Evolutionary conservation across 2,329 filamentous ascomycete genomes (phyloP).

Genomic region (Gremmenia infestans): DNA sequence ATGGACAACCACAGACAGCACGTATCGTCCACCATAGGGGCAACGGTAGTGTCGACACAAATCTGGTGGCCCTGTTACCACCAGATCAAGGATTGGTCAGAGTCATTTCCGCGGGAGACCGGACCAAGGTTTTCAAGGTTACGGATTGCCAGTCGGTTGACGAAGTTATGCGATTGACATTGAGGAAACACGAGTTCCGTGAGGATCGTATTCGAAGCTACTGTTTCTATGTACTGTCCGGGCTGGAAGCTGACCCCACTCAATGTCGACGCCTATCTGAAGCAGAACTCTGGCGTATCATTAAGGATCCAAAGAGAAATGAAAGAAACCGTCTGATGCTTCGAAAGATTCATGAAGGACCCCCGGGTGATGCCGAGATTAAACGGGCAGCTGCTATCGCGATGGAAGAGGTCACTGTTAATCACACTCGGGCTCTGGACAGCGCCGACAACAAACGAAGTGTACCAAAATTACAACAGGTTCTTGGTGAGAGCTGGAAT

Average conservation of each 20-base stretch:
- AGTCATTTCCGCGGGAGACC: constrained; percentile 86
- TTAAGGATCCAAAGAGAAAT: constrained; percentile 76
- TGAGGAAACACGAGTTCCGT: constrained; percentile 81
- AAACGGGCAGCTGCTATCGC: constrained; percentile 85
- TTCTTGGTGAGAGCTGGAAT: constrained; percentile 83
- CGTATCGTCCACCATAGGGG: constrained; percentile 67
- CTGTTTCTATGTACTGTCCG: constrained; percentile 91
- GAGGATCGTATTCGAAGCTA: constrained; percentile 93
- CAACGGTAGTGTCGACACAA: constrained; percentile 78
- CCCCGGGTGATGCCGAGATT: constrained; percentile 82
- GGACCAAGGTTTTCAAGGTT: constrained; percentile 91
- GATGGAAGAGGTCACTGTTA: constrained; percentile 76
- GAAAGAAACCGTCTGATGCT: constrained; percentile 90
- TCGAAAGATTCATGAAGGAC: constrained; percentile 84
- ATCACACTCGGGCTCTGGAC: constrained; percentile 59
- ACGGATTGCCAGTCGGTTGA: constrained; percentile 87
- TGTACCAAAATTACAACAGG: constrained; percentile 81
- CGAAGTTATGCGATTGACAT: constrained; percentile 83
- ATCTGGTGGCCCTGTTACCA: constrained; percentile 80
- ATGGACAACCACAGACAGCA: constrained; percentile 51
- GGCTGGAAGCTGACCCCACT: constrained; percentile 73
- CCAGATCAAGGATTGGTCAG: constrained; percentile 84
- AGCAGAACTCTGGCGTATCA: constrained; percentile 83
- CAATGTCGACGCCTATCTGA: constrained; percentile 81
- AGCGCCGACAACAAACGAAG: constrained; percentile 66